Percentiles rank a stretch among this genome's conserved stretches.
These are phyloP conservation scores for Geotrichum citri-aurantii DNA, from an alignment of 1,139 yeast species.

Conservation along the genomic window DNA sequence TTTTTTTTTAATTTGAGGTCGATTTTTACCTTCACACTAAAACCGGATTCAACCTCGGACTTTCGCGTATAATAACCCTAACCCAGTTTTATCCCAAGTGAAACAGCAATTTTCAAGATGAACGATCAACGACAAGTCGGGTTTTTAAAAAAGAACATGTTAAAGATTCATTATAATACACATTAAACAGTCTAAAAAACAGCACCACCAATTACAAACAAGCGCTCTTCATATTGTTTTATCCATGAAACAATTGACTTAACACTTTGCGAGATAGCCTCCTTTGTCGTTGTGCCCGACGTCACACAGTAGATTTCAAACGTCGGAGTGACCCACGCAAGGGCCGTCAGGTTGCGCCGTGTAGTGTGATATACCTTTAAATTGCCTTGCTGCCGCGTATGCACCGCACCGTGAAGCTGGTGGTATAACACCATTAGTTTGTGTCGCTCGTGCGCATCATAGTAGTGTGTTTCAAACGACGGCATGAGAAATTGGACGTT, in stretches of 20 bases:
- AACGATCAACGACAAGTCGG: too few species aligned
- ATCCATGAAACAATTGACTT: slow-evolving; percentile 54
- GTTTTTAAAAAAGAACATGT: not conserved
- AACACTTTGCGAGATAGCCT: slow-evolving; percentile 48
- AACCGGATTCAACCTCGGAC: not conserved
- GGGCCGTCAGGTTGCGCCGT: slow-evolving; percentile 41
- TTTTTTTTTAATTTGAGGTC: not conserved
- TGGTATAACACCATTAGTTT: slow-evolving; percentile 42
- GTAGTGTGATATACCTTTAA: slow-evolving; percentile 34
- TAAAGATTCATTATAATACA: not conserved
- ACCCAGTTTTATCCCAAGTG: not conserved
- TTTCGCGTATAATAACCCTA: not conserved
- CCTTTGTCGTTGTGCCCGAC: slow-evolving; percentile 41
- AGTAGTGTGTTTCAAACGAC: slow-evolving; percentile 31
- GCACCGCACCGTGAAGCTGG: slow-evolving; percentile 39
- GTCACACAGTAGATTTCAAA: slow-evolving; percentile 53
- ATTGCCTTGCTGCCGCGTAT: slow-evolving; percentile 25
- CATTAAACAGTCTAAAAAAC: slow-evolving; percentile 31
- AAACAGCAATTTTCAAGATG: too few species aligned
- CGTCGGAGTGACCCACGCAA: slow-evolving; percentile 52
- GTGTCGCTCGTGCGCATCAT: slow-evolving; percentile 31
- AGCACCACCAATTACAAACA: slow-evolving; percentile 61
- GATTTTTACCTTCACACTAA: not conserved
- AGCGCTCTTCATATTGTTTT: slow-evolving; percentile 47
- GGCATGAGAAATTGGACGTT: slow-evolving; percentile 57